Conservation (phyloP, 495 filamentous ascomycete genomes). For the Penicillium tannophilum region DNA sequence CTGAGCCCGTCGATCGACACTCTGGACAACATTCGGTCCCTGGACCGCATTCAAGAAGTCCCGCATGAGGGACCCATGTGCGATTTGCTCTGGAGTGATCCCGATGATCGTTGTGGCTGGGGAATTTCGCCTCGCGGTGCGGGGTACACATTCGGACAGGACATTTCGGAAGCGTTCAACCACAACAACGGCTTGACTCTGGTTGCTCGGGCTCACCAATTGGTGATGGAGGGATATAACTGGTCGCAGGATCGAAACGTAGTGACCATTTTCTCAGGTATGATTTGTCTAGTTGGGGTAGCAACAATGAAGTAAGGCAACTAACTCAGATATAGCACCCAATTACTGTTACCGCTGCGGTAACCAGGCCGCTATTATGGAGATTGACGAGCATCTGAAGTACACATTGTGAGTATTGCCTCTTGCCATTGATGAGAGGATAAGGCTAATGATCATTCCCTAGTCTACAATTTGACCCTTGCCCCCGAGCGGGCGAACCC, state of each 20-base stretch:
- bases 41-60: slow-evolving; percentile 97
- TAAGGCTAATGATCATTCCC: slow-evolving; percentile 19
- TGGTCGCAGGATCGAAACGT: slow-evolving; percentile 97
- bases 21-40: slow-evolving; percentile 93
- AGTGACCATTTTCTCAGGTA: slow-evolving; percentile 98
- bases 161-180: slow-evolving; percentile 99
- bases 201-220: slow-evolving; percentile 90
- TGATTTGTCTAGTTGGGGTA: slow-evolving; percentile 20
- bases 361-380: slow-evolving; percentile 99
- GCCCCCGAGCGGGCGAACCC: slow-evolving; percentile 93
- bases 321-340: slow-evolving; percentile 60
- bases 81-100: slow-evolving; percentile 96
- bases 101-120: slow-evolving; percentile 98
- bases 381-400: slow-evolving; percentile 99
- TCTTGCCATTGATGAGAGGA: background rate
- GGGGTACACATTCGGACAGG: slow-evolving; percentile 98
- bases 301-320: slow-evolving; percentile 2
- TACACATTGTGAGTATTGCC: slow-evolving; percentile 91
- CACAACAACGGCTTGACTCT: slow-evolving; percentile 98
- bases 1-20: slow-evolving; percentile 96
- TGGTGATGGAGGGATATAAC: slow-evolving; percentile 99
- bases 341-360: slow-evolving; percentile 99
- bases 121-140: slow-evolving; percentile 96
- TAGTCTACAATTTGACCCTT: slow-evolving; percentile 99
- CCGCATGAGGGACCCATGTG: slow-evolving; percentile 99